Evolutionary conservation across 768 basidiomycete species (phyloP).

Genomic region (Coprinopsis sp.): DNA sequence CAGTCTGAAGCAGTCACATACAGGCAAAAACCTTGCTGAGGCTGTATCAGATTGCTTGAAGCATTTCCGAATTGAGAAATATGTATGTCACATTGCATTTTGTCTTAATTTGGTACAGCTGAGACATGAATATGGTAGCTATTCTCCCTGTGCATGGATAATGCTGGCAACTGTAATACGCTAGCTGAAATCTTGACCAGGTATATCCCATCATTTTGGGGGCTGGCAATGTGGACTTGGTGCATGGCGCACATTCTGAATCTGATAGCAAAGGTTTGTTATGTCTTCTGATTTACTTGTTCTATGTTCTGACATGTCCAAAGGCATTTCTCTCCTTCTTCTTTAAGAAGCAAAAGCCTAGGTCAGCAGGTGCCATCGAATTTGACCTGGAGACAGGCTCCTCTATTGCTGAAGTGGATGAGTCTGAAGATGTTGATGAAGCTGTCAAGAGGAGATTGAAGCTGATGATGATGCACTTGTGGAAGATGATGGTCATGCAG

Average conservation of each 20-base stretch:
- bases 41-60: conserved; percentile 21
- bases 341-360: conserved; percentile 18
- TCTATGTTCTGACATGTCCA: conserved; percentile 6
- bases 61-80: conserved; percentile 22
- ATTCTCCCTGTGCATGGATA: conserved; percentile 26
- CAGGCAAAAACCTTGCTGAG: conserved; percentile 25
- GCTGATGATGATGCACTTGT: neutral
- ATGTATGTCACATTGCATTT: conserved; percentile 14
- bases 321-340: conserved; percentile 24
- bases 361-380: conserved; percentile 11
- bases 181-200: conserved; percentile 16
- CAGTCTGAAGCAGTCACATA: conserved; percentile 24
- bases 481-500: conserved; percentile 5
- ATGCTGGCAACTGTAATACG: conserved; percentile 26
- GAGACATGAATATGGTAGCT: conserved; percentile 24
- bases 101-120: neutral
- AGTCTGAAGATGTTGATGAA: conserved; percentile 8
- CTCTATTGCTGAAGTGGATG: conserved; percentile 2
- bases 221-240: conserved; percentile 11
- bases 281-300: neutral
- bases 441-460: conserved; percentile 10
- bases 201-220: conserved; percentile 19
- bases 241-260: conserved; percentile 31
- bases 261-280: conserved; percentile 27
- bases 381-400: conserved; percentile 2